Percentiles rank a stretch among this genome's conserved stretches.
Evolutionary conservation across 495 filamentous ascomycete species (phyloP).

Genomic region (Oidiodendron maius): DNA sequence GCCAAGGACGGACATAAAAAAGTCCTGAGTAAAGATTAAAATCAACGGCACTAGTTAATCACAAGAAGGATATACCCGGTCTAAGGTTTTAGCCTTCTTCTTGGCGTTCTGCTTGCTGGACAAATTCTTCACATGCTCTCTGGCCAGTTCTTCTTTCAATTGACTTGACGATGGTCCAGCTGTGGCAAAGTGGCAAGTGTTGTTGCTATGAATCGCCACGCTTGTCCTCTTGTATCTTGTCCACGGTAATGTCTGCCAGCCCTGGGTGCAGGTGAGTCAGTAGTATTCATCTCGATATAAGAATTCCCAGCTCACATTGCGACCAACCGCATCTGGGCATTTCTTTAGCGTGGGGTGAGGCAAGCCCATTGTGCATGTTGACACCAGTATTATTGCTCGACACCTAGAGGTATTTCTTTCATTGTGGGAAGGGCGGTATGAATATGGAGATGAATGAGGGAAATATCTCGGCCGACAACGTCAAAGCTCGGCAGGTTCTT

Average conservation of each 20-base stretch:
- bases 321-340: constrained; percentile 21
- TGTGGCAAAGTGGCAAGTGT: constrained; percentile 1
- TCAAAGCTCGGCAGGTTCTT: too few relatives aligned
- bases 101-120: constrained; percentile 20
- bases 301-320: constrained; percentile 17
- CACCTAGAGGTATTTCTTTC: too few relatives aligned
- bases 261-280: constrained; percentile 33
- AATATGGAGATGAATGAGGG: too few relatives aligned
- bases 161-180: constrained; percentile 4
- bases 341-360: constrained; percentile 20
- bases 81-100: constrained; percentile 19
- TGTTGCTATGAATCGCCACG: not conserved
- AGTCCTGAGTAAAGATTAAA: constrained; percentile 48
- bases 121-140: constrained; percentile 20
- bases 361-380: constrained; percentile 23
- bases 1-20: constrained; percentile 74
- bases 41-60: not conserved
- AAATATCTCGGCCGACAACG: too few relatives aligned
- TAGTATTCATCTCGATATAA: constrained; percentile 16
- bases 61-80: constrained; percentile 10
- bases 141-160: constrained; percentile 18
- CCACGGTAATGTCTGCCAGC: constrained; percentile 24
- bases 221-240: constrained; percentile 3
- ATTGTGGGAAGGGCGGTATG: too few relatives aligned
- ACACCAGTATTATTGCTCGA: constrained; percentile 6